Percentiles rank a stretch among this genome's conserved stretches.
Evolutionary conservation across 2,329 filamentous ascomycete genomes (phyloP).

Genomic region (Drechslerella stenobrocha): DNA sequence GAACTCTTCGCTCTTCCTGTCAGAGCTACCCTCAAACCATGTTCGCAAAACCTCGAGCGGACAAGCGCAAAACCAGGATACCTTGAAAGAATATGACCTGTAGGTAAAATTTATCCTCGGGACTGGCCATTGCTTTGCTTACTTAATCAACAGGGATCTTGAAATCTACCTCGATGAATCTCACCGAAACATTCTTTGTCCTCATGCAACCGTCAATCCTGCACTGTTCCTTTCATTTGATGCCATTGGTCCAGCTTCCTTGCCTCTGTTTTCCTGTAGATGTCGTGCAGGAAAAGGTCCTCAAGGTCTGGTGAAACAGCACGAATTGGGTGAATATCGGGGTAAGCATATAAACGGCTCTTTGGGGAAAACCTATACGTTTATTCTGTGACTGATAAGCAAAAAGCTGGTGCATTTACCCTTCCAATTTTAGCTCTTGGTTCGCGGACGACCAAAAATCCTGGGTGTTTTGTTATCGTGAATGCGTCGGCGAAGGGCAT

Average conservation of each 20-base stretch:
- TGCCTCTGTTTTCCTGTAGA: constrained; percentile 33
- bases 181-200: constrained; percentile 22
- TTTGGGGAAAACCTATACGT: too few relatives aligned
- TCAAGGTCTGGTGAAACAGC: constrained; percentile 12
- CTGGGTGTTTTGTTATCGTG: constrained; percentile 41
- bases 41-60: constrained; percentile 24
- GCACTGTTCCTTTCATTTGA: constrained; percentile 43
- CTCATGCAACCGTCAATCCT: constrained; percentile 40
- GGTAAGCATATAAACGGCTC: too few relatives aligned
- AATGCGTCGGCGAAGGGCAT: constrained; percentile 31
- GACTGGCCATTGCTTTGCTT: neutral
- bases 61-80: constrained; percentile 9
- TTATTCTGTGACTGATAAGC: too few relatives aligned
- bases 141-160: constrained; percentile 17
- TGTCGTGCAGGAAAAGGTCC: constrained; percentile 15
- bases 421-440: constrained; percentile 30
- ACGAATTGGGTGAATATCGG: constrained; percentile 39
- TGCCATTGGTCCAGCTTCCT: constrained; percentile 36
- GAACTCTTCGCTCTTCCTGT: constrained; percentile 18
- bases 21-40: constrained; percentile 37
- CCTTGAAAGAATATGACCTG: constrained; percentile 40
- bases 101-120: neutral
- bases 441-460: constrained; percentile 18
- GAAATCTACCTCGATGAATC: constrained; percentile 37
- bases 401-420: constrained; percentile 27